Evolutionary conservation across 345 rosid species (phyloP).

Genomic region (Bruguiera parviflora): DNA sequence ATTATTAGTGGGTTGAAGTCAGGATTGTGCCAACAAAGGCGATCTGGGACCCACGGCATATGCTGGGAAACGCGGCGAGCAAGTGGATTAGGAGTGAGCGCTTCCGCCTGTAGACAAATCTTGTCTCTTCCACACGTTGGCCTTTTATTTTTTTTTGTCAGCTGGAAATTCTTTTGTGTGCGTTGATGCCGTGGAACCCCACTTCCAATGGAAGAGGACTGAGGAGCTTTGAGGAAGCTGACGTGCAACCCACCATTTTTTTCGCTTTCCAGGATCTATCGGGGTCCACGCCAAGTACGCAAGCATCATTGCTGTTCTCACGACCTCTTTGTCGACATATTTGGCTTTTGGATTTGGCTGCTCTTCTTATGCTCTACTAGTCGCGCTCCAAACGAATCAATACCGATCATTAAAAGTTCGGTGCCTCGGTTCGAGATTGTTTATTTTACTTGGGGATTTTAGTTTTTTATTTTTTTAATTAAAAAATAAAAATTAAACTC

Average conservation of each 20-base stretch:
- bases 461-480: too few species aligned
- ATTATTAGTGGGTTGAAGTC: too few species aligned
- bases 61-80: conserved; percentile 41
- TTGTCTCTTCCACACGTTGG: background rate
- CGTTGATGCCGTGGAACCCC: conserved; percentile 60
- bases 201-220: conserved; percentile 65
- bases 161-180: background rate
- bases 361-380: too few species aligned
- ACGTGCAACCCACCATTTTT: conserved; percentile 53
- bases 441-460: too few species aligned
- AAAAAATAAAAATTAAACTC: too few species aligned
- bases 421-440: too few species aligned
- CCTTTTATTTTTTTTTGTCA: background rate
- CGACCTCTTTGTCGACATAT: too few species aligned
- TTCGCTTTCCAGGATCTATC: background rate
- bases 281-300: conserved; percentile 19
- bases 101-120: background rate
- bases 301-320: background rate
- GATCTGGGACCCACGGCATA: conserved; percentile 33
- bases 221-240: conserved; percentile 30
- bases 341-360: too few species aligned
- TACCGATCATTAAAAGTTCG: too few species aligned
- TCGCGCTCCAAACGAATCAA: too few species aligned
- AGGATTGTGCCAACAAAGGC: background rate
- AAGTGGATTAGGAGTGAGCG: conserved; percentile 7